Evolutionary conservation across 495 filamentous ascomycete genomes (phyloP), one percentile per base, ranked within the genome.

Genomic region (Pyrenula massariospora): DNA sequence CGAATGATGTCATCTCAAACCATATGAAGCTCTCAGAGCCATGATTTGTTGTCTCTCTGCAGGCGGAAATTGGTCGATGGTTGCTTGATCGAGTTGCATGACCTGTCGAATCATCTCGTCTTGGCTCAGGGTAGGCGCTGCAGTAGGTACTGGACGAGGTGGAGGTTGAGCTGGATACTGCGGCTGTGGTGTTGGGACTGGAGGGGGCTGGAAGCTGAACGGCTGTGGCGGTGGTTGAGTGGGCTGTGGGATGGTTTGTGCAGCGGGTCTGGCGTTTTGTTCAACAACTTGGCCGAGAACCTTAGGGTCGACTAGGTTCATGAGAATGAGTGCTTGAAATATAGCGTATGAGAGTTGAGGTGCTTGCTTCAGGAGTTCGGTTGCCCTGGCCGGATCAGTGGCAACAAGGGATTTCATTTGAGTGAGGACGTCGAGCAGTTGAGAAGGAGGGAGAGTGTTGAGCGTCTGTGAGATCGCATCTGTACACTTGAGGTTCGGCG

Each of bases 311-410:
- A 99, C 93, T 8, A 99, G 81, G 49, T 88, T 88, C 84, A 97
- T 91, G 15, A 96, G 78, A 0, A 99, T 81, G 2, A 99, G 76
- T 3, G 91, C 87, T 68, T 97, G 94, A 75, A 99, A 97, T 61
- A 97, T 88, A 22, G 93, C 94, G 62, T 95, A 97, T 48, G 87
- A 83, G 22, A 99, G 84, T 71, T 99, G 93, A 0, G 93, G 93
- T 0, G 93, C 91, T 70, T 91, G 84, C 56, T 83, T 76, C 22
- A 99, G 79, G 49, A 99, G 81, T 65, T 96, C 90, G 10, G 86
- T 89, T 0, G 91, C 91, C 64, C 90, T 87, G 2, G 77, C 74
- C 1, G 93, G 91, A 62, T 97, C 91, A 12, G 76, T 79, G 53
- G 82, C 85, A 1, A 86, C 85, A 2, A 99, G 77, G 2, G 82